These are phyloP conservation scores for Thinopyrum elongatum DNA, from an alignment of 176 grass and related monocot species.

Conservation along the genomic window DNA sequence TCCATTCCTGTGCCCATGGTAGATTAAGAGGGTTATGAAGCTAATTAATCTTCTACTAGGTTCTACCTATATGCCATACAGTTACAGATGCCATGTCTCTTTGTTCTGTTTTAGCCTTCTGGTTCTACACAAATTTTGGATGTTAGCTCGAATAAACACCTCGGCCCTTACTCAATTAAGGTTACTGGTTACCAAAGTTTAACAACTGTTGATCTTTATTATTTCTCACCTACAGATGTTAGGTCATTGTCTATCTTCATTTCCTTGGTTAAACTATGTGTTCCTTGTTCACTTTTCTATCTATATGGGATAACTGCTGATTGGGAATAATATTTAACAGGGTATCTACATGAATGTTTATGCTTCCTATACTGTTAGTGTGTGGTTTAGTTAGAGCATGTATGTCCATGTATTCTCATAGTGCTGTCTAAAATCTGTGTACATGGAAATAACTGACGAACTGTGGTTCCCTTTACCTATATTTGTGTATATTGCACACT, in stretches of 20 bases:
- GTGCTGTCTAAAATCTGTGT: neutral
- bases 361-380: neutral
- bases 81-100: too few relatives aligned
- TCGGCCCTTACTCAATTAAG: neutral
- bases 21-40: neutral
- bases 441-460: neutral
- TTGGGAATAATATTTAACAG: neutral
- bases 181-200: too few relatives aligned
- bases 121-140: too few relatives aligned
- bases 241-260: neutral
- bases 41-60: neutral
- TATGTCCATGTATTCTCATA: neutral
- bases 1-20: neutral
- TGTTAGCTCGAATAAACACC: too few relatives aligned
- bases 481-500: neutral
- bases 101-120: too few relatives aligned
- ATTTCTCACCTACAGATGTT: too few relatives aligned
- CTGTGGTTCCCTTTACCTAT: neutral
- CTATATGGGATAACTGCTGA: too few relatives aligned
- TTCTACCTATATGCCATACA: neutral
- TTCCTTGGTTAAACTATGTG: too few relatives aligned
- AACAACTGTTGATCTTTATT: too few relatives aligned
- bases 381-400: neutral
- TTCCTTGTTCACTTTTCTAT: too few relatives aligned
- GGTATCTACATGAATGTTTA: neutral